Percentiles rank a stretch among this genome's conserved stretches.
Evolutionary conservation across 352 stramenopile species (phyloP).

Genomic region (Phytophthora sp.): DNA sequence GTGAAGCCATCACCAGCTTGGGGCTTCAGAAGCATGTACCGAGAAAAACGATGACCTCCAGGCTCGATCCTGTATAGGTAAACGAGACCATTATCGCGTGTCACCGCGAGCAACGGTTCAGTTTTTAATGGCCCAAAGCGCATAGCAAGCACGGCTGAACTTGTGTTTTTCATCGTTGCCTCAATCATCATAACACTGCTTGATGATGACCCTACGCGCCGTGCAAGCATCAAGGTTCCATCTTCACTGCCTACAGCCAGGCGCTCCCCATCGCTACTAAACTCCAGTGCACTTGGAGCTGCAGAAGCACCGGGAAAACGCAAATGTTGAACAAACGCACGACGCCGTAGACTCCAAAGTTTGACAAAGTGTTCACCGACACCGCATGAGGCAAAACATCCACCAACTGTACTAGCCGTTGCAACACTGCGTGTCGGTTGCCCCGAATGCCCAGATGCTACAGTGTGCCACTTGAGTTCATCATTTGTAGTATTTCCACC

Average conservation of each 20-base stretch:
- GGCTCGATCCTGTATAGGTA: slow-evolving; percentile 74
- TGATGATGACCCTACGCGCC: slow-evolving; percentile 19
- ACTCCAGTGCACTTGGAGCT: slow-evolving; percentile 31
- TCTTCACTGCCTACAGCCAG: slow-evolving; percentile 64
- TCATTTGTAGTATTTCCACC: background rate
- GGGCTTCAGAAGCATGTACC: slow-evolving; percentile 65
- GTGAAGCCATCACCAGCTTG: slow-evolving; percentile 18
- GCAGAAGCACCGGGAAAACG: slow-evolving; percentile 18
- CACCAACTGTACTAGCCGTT: slow-evolving; percentile 33
- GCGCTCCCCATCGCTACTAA: slow-evolving; percentile 53
- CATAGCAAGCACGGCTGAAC: slow-evolving; percentile 40
- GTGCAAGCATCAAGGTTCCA: slow-evolving; percentile 55
- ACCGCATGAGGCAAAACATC: slow-evolving; percentile 60
- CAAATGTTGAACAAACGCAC: slow-evolving; percentile 32
- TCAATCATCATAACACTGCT: slow-evolving; percentile 38
- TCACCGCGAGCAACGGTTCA: slow-evolving; percentile 44
- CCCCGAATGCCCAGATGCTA: slow-evolving; percentile 58
- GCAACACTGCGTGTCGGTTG: slow-evolving; percentile 29
- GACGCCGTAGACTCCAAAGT: slow-evolving; percentile 68
- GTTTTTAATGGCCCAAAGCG: slow-evolving; percentile 47
- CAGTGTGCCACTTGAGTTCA: slow-evolving; percentile 27
- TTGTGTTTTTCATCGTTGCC: slow-evolving; percentile 70
- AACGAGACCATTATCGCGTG: slow-evolving; percentile 65
- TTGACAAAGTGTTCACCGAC: slow-evolving; percentile 43
- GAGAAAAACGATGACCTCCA: slow-evolving; percentile 36